Percentiles rank a stretch among this genome's conserved stretches.
These are phyloP conservation scores for Kazachstania bromeliacearum DNA, from an alignment of 805 yeast species.

Conservation along the genomic window DNA sequence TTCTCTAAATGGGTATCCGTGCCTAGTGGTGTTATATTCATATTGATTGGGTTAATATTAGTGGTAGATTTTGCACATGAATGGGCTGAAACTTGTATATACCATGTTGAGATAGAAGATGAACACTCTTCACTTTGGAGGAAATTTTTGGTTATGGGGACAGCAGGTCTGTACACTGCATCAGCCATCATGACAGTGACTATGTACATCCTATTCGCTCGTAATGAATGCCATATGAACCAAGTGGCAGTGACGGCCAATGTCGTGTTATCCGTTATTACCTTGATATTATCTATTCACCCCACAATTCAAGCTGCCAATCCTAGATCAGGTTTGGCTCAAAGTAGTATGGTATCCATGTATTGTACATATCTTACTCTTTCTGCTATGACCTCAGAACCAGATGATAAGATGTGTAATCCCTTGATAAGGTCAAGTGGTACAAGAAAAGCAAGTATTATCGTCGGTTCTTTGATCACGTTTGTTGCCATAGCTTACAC, in stretches of 20 bases:
- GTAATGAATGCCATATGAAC: slow-evolving; percentile 77
- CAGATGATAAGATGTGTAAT: slow-evolving; percentile 87
- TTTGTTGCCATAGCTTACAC: slow-evolving; percentile 94
- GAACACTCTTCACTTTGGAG: slow-evolving; percentile 61
- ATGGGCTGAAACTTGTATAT: slow-evolving; percentile 95
- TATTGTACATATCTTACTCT: slow-evolving; percentile 87
- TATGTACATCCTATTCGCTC: slow-evolving; percentile 79
- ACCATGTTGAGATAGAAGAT: slow-evolving; percentile 77
- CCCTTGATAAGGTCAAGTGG: slow-evolving; percentile 85
- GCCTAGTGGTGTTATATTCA: slow-evolving; percentile 71
- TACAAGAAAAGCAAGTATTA: slow-evolving; percentile 78
- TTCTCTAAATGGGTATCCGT: slow-evolving; percentile 91
- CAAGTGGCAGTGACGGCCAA: slow-evolving; percentile 78
- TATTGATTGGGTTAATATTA: slow-evolving; percentile 80
- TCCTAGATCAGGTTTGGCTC: slow-evolving; percentile 94
- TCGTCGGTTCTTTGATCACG: slow-evolving; percentile 87
- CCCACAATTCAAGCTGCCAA: slow-evolving; percentile 84
- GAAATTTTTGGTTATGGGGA: slow-evolving; percentile 72
- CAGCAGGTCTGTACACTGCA: slow-evolving; percentile 72
- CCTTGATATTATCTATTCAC: slow-evolving; percentile 63
- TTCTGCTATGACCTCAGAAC: slow-evolving; percentile 92
- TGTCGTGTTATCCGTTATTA: slow-evolving; percentile 50
- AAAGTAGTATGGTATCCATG: slow-evolving; percentile 87
- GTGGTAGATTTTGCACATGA: slow-evolving; percentile 96
- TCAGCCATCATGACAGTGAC: slow-evolving; percentile 62